Conservation (phyloP, 2,329 filamentous ascomycete species). For the Penicillium brevicompactum region DNA sequence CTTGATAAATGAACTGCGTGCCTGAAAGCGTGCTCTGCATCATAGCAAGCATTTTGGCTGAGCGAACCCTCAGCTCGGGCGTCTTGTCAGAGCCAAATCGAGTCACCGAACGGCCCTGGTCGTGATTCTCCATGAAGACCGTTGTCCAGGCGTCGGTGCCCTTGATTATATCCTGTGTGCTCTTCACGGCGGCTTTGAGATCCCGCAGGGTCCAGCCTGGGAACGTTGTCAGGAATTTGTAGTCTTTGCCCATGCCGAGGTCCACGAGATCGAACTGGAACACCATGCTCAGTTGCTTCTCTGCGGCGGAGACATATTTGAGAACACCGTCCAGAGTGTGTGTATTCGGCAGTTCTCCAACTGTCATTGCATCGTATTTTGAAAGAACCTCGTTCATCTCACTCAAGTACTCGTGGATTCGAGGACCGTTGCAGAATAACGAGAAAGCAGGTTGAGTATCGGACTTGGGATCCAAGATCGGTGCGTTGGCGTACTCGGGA, state of each 20-base stretch:
- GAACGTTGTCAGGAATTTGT: conserved; percentile 49
- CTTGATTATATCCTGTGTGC: conserved; percentile 55
- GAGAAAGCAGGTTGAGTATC: conserved; percentile 54
- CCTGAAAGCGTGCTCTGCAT: conserved; percentile 53
- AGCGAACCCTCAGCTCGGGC: conserved; percentile 45
- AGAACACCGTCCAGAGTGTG: conserved; percentile 61
- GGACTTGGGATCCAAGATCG: conserved; percentile 51
- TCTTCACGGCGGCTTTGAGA: conserved; percentile 45
- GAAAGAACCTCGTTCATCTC: conserved; percentile 67
- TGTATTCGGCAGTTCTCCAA: conserved; percentile 69
- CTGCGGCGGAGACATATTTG: conserved; percentile 60
- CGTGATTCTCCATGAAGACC: conserved; percentile 66
- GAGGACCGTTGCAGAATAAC: conserved; percentile 68
- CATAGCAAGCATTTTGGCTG: conserved; percentile 59
- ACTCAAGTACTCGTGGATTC: conserved; percentile 67
- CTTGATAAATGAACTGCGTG: conserved; percentile 63
- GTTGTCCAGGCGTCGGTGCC: conserved; percentile 58
- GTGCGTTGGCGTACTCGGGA: conserved; percentile 57
- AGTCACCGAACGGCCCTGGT: conserved; percentile 59
- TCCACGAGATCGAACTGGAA: conserved; percentile 60
- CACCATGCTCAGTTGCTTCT: conserved; percentile 68
- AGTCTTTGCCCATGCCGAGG: conserved; percentile 52
- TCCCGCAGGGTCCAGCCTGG: conserved; percentile 50
- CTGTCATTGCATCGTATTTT: conserved; percentile 67
- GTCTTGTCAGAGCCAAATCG: conserved; percentile 56